phyloP scores from a whole-genome alignment of 768 basidiomycete genomes.

The Naematelia aurantialba region DNA sequence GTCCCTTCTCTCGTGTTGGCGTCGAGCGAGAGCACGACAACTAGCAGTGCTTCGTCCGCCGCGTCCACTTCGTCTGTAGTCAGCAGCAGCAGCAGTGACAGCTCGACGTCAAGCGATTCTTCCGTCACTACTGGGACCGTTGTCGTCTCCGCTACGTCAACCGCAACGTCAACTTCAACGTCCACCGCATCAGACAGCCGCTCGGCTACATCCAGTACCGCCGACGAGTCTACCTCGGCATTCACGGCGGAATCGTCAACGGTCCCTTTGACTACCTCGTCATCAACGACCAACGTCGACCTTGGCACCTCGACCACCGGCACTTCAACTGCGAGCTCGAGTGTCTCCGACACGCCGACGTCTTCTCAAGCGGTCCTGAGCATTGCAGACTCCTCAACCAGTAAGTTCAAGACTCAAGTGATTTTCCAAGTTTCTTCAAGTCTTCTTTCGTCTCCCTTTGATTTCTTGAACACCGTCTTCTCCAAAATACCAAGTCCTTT shows the following conservation, averaged over 20 bases:
- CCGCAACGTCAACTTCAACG: background rate
- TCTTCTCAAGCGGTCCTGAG: background rate
- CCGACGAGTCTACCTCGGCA: background rate
- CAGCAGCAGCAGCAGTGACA: background rate
- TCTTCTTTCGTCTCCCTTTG: background rate
- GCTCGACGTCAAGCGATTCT: background rate
- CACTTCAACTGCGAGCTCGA: slow-evolving; percentile 1
- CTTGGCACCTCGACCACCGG: background rate
- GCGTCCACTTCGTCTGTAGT: background rate
- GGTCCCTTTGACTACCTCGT: background rate
- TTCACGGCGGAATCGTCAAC: background rate
- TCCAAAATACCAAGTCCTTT: background rate
- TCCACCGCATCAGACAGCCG: background rate
- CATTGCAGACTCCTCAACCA: background rate
- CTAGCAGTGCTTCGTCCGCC: background rate
- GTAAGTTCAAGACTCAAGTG: background rate
- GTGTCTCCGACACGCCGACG: slow-evolving; percentile 1
- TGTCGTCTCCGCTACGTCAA: background rate
- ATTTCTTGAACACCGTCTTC: slow-evolving; percentile 1
- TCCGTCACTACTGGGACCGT: background rate
- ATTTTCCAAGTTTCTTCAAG: background rate
- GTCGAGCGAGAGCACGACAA: background rate
- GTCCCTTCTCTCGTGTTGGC: background rate
- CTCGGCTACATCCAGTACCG: background rate
- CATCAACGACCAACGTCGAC: background rate